Evolutionary conservation across 805 yeast genomes (phyloP).

Genomic region (Tetrapisispora iriomotensis): DNA sequence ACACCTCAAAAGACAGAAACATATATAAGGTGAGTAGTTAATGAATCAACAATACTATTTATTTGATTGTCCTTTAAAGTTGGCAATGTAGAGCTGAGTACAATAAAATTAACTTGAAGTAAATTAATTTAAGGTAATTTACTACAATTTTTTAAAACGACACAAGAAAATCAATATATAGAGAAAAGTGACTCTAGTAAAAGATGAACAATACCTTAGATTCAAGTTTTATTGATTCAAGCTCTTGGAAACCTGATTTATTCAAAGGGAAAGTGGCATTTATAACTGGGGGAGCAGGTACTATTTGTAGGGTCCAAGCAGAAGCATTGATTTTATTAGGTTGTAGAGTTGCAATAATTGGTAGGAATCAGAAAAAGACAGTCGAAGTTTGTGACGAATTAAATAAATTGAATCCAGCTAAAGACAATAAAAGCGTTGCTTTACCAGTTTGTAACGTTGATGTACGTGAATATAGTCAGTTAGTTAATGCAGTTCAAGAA

Average conservation of each 20-base stretch:
- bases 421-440: constrained; percentile 46
- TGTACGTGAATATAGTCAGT: constrained; percentile 58
- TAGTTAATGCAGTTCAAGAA: constrained; percentile 51
- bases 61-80: too few species aligned
- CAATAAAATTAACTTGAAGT: too few species aligned
- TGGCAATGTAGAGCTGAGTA: too few species aligned
- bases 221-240: constrained; percentile 19
- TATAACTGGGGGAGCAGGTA: constrained; percentile 94
- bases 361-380: constrained; percentile 64
- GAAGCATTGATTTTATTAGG: constrained; percentile 80
- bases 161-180: neutral
- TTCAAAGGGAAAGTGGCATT: constrained; percentile 81
- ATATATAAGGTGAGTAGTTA: too few species aligned
- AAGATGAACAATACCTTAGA: constrained; percentile 24
- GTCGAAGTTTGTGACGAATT: constrained; percentile 59
- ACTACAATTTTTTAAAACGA: too few species aligned
- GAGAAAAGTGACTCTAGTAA: neutral
- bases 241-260: constrained; percentile 46
- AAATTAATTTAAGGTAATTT: too few species aligned
- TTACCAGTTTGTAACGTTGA: constrained; percentile 66
- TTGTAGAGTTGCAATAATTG: constrained; percentile 77
- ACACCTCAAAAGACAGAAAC: constrained; percentile 2
- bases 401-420: constrained; percentile 28
- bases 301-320: constrained; percentile 85
- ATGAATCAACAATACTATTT: too few species aligned